Percentiles rank a stretch among this genome's conserved stretches.
These are phyloP conservation scores for Conoideocrella luteorostrata DNA, from an alignment of 2,329 filamentous ascomycete species.

Conservation along the genomic window DNA sequence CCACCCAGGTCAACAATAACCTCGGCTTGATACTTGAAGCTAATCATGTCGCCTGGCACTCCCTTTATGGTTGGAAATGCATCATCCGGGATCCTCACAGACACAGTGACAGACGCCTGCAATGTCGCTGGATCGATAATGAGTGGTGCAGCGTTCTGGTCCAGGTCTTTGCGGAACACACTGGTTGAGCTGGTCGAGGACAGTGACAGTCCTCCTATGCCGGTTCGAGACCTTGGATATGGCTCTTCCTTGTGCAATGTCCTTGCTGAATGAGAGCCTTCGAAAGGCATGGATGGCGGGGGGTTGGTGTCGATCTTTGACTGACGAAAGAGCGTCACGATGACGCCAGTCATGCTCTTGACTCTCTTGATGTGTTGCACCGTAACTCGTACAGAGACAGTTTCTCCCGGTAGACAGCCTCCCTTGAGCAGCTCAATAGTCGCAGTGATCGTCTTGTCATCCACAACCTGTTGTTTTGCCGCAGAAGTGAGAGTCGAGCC, in stretches of 20 bases:
- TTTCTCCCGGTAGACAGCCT: conserved; percentile 81
- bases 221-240: conserved; percentile 81
- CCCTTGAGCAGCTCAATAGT: conserved; percentile 76
- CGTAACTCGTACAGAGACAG: conserved; percentile 69
- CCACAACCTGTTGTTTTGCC: conserved; percentile 38
- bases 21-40: conserved; percentile 89
- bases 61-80: conserved; percentile 85
- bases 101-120: conserved; percentile 72
- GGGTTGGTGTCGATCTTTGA: conserved; percentile 79
- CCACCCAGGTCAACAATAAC: conserved; percentile 89
- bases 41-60: conserved; percentile 89
- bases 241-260: conserved; percentile 73
- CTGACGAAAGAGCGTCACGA: conserved; percentile 86
- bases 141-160: conserved; percentile 80
- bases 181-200: conserved; percentile 82
- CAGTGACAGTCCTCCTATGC: conserved; percentile 77
- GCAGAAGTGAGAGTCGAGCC: conserved; percentile 22
- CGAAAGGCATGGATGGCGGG: conserved; percentile 41
- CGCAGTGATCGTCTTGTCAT: conserved; percentile 76
- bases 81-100: conserved; percentile 81
- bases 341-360: conserved; percentile 86
- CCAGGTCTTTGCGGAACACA: conserved; percentile 91
- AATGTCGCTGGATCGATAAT: conserved; percentile 79
- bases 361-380: conserved; percentile 85
- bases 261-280: conserved; percentile 53